These are phyloP conservation scores for Rossbeevera mucosa DNA, from an alignment of 768 basidiomycete genomes.

Conservation along the genomic window DNA sequence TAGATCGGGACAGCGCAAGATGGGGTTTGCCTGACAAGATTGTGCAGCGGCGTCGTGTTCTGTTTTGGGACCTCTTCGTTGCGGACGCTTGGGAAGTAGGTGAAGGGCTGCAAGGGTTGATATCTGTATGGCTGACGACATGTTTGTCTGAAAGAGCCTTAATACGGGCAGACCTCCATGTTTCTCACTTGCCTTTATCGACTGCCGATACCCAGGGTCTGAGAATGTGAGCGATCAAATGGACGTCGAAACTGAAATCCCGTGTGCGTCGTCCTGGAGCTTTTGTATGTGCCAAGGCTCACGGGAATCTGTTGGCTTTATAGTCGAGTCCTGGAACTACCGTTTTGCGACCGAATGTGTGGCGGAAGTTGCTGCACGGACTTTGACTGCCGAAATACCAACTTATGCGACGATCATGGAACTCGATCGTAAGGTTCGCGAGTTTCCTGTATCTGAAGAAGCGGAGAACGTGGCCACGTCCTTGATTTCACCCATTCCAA, in stretches of 20 bases:
- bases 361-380: conserved; percentile 56
- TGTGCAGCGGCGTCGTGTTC: conserved; percentile 58
- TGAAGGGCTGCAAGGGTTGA: not conserved
- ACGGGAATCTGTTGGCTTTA: not conserved
- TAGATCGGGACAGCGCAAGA: conserved; percentile 59
- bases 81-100: conserved; percentile 66
- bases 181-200: conserved; percentile 60
- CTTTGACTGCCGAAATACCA: conserved; percentile 60
- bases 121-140: conserved; percentile 7
- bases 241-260: conserved; percentile 21
- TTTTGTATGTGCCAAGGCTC: not conserved
- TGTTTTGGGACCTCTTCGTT: conserved; percentile 78
- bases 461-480: conserved; percentile 38
- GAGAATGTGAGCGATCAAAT: conserved; percentile 5
- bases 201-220: conserved; percentile 55
- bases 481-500: conserved; percentile 19
- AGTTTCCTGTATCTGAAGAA: conserved; percentile 53
- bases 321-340: conserved; percentile 59
- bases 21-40: conserved; percentile 62
- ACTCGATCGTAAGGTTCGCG: conserved; percentile 62
- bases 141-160: conserved; percentile 44
- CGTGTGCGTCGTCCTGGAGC: conserved; percentile 24
- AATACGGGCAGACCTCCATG: conserved; percentile 68
- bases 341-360: conserved; percentile 64
- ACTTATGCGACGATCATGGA: conserved; percentile 63